Percentiles rank a stretch among this genome's conserved stretches.
Evolutionary conservation across 345 rosid genomes (phyloP).

Genomic region (Laguncularia racemosa): DNA sequence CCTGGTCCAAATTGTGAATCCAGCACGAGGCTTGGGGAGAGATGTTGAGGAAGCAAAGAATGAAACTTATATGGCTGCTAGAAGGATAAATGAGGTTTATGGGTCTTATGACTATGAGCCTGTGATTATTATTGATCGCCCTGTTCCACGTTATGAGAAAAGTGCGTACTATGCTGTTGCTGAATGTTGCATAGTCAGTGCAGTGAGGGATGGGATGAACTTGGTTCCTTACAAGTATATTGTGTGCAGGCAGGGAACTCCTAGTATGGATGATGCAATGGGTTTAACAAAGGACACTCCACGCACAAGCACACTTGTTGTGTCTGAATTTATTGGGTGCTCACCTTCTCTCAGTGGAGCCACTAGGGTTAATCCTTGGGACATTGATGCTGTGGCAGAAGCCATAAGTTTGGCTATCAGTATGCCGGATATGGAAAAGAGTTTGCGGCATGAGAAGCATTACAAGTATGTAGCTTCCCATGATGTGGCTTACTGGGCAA

Average conservation of each 20-base stretch:
- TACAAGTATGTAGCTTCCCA: slow-evolving; percentile 67
- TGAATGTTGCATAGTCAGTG: slow-evolving; percentile 75
- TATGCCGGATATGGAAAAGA: slow-evolving; percentile 59
- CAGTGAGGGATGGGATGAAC: slow-evolving; percentile 88
- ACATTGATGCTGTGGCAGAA: slow-evolving; percentile 66
- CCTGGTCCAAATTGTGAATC: slow-evolving; percentile 72
- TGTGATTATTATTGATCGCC: slow-evolving; percentile 62
- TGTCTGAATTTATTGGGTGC: slow-evolving; percentile 80
- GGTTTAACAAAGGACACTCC: slow-evolving; percentile 30
- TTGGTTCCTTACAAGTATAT: slow-evolving; percentile 71
- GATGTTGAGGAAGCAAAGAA: slow-evolving; percentile 69
- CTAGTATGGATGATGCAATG: slow-evolving; percentile 46
- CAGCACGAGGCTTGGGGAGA: slow-evolving; percentile 66
- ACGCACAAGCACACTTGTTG: slow-evolving; percentile 72
- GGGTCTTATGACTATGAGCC: slow-evolving; percentile 56
- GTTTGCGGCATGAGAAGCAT: slow-evolving; percentile 69
- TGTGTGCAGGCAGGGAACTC: slow-evolving; percentile 71
- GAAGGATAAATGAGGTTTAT: slow-evolving; percentile 54
- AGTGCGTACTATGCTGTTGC: slow-evolving; percentile 75
- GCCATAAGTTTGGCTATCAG: slow-evolving; percentile 46
- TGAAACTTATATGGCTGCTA: slow-evolving; percentile 50
- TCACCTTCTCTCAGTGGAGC: slow-evolving; percentile 87
- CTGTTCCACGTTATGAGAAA: slow-evolving; percentile 66
- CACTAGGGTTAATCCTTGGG: slow-evolving; percentile 82
- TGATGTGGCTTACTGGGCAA: slow-evolving; percentile 72